Evolutionary conservation across 1,284 basidiomycete genomes (phyloP).

Genomic region (Inonotus hispidus): DNA sequence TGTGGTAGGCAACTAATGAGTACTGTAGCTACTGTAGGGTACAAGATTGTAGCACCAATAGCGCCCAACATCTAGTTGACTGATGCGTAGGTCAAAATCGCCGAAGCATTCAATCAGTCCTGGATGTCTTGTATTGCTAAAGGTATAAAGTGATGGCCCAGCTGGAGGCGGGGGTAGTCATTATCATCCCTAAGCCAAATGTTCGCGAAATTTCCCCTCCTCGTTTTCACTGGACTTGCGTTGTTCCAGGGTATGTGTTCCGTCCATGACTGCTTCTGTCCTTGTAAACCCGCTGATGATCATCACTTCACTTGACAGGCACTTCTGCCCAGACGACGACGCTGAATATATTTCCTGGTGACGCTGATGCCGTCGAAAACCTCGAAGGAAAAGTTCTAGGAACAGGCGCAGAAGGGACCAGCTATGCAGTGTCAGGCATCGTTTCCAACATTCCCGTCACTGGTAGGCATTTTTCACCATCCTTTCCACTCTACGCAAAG

Average conservation of each 20-base stretch:
- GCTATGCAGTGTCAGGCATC: conserved; percentile 2
- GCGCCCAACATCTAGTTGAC: too few relatives aligned
- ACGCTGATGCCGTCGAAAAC: not conserved
- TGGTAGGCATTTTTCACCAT: not conserved
- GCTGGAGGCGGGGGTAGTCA: too few relatives aligned
- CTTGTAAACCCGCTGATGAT: not conserved
- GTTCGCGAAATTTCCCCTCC: not conserved
- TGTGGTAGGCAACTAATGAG: too few relatives aligned
- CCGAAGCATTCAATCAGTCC: too few relatives aligned
- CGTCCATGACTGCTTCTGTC: not conserved
- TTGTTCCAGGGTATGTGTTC: not conserved
- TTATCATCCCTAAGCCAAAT: too few relatives aligned
- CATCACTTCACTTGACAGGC: not conserved
- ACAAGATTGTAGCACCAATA: too few relatives aligned
- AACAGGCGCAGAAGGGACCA: conserved; percentile 9
- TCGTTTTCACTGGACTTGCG: not conserved
- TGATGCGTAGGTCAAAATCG: too few relatives aligned
- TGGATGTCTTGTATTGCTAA: too few relatives aligned
- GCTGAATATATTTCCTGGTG: not conserved
- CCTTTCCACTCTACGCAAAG: not conserved
- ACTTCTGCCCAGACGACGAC: not conserved
- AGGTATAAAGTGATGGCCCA: too few relatives aligned
- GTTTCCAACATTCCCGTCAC: conserved; percentile 1
- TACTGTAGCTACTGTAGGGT: too few relatives aligned
- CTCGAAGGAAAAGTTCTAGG: conserved; percentile 3